These are phyloP conservation scores for Myxozyma neglecta DNA, from an alignment of 805 yeast species.

Conservation along the genomic window DNA sequence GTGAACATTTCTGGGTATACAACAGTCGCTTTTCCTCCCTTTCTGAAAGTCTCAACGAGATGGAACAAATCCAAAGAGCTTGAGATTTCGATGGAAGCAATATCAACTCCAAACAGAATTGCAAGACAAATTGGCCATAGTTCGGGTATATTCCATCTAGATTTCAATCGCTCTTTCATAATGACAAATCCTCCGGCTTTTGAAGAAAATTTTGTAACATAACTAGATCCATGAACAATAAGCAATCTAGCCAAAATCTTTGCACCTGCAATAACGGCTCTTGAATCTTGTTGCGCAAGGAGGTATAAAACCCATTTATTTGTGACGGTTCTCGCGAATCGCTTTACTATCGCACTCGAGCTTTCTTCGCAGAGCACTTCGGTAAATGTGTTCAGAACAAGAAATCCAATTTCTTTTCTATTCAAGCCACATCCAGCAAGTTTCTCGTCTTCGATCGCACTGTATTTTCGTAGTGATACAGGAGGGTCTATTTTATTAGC, in stretches of 20 bases:
- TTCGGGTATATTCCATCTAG: constrained; percentile 52
- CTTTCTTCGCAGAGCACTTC: constrained; percentile 47
- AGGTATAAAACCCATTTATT: constrained; percentile 65
- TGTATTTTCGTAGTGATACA: neutral
- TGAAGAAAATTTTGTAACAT: constrained; percentile 48
- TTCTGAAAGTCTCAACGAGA: constrained; percentile 26
- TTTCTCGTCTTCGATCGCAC: constrained; percentile 27
- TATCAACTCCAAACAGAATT: constrained; percentile 45
- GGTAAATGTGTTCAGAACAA: constrained; percentile 42
- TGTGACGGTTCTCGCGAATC: constrained; percentile 56
- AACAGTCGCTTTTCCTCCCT: constrained; percentile 29
- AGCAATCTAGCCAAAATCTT: constrained; percentile 54
- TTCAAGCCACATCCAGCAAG: constrained; percentile 1
- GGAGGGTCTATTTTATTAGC: neutral
- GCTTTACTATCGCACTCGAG: constrained; percentile 40
- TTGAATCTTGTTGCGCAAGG: constrained; percentile 45
- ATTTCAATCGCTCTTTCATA: constrained; percentile 47
- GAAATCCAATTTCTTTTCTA: constrained; percentile 36
- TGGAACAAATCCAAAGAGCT: constrained; percentile 23
- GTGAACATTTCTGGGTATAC: constrained; percentile 32
- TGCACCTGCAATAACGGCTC: constrained; percentile 42
- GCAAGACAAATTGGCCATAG: constrained; percentile 38
- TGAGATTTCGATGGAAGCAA: constrained; percentile 35
- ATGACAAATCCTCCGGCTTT: constrained; percentile 49
- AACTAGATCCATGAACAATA: constrained; percentile 48